These are phyloP conservation scores for Cordia subcordata DNA, from an alignment of 257 asterid species.

Conservation along the genomic window DNA sequence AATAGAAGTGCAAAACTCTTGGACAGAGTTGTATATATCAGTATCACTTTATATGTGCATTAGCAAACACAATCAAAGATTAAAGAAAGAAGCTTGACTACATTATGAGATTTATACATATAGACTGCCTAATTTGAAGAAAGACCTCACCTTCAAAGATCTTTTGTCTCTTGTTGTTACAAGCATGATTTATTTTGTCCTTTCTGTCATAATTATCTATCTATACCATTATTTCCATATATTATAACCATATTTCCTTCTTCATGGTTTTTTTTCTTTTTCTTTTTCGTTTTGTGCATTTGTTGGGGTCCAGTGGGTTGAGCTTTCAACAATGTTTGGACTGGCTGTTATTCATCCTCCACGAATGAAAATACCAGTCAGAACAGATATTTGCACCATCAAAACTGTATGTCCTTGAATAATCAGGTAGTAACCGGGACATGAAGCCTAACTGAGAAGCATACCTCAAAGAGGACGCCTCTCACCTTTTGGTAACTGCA, in stretches of 20 bases:
- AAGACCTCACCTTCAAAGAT: too few species aligned
- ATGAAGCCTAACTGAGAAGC: conserved; percentile 62
- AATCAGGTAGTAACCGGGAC: conserved; percentile 12
- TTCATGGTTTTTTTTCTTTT: too few species aligned
- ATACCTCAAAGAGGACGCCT: conserved; percentile 91
- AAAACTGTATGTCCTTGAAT: conserved; percentile 5
- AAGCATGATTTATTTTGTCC: too few species aligned
- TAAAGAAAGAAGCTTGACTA: conserved; percentile 7
- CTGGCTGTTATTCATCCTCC: too few species aligned
- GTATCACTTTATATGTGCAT: not conserved
- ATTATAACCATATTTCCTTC: too few species aligned
- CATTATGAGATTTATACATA: not conserved
- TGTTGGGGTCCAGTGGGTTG: too few species aligned
- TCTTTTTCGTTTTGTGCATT: too few species aligned
- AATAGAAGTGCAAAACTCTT: not conserved
- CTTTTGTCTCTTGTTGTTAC: too few species aligned
- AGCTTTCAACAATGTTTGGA: too few species aligned
- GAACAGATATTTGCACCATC: conserved; percentile 4
- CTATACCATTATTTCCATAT: too few species aligned
- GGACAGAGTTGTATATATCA: not conserved
- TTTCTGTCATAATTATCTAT: too few species aligned
- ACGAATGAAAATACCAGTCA: not conserved
- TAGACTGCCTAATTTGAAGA: not conserved
- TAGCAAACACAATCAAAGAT: not conserved
- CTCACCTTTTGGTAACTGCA: conserved; percentile 62